These are phyloP conservation scores for Saprolegnia parasitica DNA, from an alignment of 352 stramenopile species.

Conservation along the genomic window DNA sequence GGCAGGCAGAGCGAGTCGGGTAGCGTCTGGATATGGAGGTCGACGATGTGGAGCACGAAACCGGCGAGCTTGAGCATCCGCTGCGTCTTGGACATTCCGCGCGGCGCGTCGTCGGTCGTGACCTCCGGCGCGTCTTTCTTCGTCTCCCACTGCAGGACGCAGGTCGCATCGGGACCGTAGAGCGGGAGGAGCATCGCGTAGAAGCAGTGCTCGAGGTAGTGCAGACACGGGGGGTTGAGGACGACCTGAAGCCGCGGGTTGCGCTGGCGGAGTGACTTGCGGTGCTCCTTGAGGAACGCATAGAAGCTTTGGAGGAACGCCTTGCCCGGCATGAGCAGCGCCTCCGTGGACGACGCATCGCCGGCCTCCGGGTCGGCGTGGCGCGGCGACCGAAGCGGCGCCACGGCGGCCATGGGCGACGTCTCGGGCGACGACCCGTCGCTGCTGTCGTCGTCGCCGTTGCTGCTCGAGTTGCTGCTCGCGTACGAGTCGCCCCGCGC, in stretches of 20 bases:
- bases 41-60: slow-evolving; percentile 16
- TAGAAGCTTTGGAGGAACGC: slow-evolving; percentile 27
- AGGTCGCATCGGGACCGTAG: neutral
- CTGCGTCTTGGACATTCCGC: slow-evolving; percentile 24
- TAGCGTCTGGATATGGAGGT: slow-evolving; percentile 15
- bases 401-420: slow-evolving; percentile 4
- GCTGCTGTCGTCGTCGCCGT: neutral
- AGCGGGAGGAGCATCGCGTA: slow-evolving; percentile 13
- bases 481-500: neutral
- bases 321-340: slow-evolving; percentile 20
- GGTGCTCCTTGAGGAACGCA: slow-evolving; percentile 23
- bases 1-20: slow-evolving; percentile 12
- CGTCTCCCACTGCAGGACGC: slow-evolving; percentile 17
- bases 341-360: neutral
- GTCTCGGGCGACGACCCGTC: slow-evolving; percentile 13
- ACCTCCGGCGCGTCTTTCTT: neutral
- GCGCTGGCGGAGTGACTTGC: slow-evolving; percentile 15
- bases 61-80: slow-evolving; percentile 24
- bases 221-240: slow-evolving; percentile 18
- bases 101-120: neutral
- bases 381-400: neutral
- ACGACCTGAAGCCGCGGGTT: slow-evolving; percentile 24
- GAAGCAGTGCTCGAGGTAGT: slow-evolving; percentile 25
- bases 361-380: neutral
- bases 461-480: slow-evolving; percentile 7